Evolutionary conservation across 106 monocot genomes (phyloP).

Genomic region (Gastrodia elata): DNA sequence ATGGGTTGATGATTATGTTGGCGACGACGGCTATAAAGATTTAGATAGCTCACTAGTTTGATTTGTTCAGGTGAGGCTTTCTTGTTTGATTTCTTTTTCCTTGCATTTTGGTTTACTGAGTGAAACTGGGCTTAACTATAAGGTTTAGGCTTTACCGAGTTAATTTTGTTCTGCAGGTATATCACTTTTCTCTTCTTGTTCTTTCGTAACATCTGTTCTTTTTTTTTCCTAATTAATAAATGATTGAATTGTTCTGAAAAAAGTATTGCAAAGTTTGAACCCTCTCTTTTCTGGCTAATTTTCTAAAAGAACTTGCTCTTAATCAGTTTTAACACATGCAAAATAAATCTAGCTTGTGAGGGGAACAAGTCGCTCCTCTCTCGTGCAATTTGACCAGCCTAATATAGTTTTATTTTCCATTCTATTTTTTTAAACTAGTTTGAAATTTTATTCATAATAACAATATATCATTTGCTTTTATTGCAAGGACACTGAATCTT

Average conservation of each 20-base stretch:
- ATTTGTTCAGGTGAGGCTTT: neutral
- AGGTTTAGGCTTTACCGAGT: neutral
- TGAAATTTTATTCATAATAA: no score
- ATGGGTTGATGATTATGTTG: slow-evolving; percentile 40
- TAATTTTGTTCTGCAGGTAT: neutral
- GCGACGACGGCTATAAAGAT: neutral
- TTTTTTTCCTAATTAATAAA: neutral
- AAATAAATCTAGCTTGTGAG: no score
- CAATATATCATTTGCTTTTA: no score
- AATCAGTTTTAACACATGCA: no score
- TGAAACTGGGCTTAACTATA: neutral
- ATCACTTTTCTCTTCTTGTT: neutral
- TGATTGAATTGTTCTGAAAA: neutral
- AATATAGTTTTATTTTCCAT: no score
- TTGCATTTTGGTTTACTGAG: neutral
- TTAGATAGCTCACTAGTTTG: neutral
- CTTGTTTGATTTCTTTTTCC: neutral
- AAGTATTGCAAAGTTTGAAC: neutral
- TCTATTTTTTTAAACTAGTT: no score
- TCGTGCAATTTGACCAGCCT: no score
- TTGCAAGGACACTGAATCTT: no score
- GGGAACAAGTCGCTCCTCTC: no score
- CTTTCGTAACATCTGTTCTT: neutral
- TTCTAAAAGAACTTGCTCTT: no score
- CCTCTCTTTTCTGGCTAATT: neutral